These are phyloP conservation scores for Centrapalus pauciflorus DNA, from an alignment of 129 eudicot species.

Conservation along the genomic window DNA sequence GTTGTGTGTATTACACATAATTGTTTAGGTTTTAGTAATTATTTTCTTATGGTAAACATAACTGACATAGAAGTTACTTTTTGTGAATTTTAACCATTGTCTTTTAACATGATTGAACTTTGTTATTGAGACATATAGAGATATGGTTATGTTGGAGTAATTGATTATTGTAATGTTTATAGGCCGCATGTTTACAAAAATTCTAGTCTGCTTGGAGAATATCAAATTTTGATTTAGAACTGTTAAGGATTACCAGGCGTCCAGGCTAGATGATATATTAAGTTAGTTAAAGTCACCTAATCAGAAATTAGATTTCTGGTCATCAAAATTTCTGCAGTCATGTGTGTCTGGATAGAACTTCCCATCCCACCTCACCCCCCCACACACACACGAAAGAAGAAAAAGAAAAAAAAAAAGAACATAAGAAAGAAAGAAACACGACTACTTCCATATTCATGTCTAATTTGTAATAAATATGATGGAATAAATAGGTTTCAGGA, in stretches of 20 bases:
- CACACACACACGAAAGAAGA: no score
- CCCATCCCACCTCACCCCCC: no score
- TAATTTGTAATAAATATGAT: neutral
- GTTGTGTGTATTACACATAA: neutral
- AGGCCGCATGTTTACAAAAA: neutral
- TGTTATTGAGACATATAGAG: neutral
- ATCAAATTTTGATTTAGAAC: neutral
- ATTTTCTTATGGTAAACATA: neutral
- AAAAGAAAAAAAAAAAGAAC: no score
- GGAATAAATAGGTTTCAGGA: neutral
- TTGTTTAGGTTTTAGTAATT: neutral
- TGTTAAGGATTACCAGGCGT: no score
- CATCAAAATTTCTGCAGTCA: neutral
- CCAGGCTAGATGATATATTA: no score
- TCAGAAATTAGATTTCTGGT: neutral
- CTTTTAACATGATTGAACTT: neutral
- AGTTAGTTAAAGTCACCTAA: neutral
- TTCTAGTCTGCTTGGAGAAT: neutral
- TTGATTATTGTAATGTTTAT: constrained; percentile 4
- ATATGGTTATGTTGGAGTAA: constrained; percentile 1
- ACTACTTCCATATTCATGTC: neutral
- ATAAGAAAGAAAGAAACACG: no score
- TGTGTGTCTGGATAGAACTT: constrained; percentile 4
- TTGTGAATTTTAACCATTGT: neutral
- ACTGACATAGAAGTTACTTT: neutral